phyloP scores from a whole-genome alignment of 2,329 filamentous ascomycete genomes.

The Alternaria ethzedia region DNA sequence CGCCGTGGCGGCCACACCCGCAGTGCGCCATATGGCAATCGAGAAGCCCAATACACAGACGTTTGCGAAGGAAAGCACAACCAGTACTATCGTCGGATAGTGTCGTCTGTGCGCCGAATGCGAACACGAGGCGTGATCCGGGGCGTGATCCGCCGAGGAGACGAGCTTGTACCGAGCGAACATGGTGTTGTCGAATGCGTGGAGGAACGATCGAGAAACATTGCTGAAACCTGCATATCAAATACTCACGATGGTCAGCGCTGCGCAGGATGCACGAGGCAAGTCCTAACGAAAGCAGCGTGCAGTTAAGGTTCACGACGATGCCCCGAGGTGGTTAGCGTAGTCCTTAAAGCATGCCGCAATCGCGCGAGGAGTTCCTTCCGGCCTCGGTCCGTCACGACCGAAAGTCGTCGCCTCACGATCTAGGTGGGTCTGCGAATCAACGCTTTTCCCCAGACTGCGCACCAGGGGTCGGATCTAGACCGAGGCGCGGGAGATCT shows the following conservation, averaged over 20 bases:
- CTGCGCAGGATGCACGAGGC: neutral
- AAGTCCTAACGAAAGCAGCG: neutral
- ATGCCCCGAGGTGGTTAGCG: neutral
- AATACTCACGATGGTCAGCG: neutral
- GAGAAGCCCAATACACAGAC: slow-evolving; percentile 1
- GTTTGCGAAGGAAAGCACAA: neutral
- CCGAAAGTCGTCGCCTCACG: neutral
- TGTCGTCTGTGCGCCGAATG: neutral
- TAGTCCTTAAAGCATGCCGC: neutral
- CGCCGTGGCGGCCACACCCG: neutral
- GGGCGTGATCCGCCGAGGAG: neutral
- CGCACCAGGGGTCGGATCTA: neutral
- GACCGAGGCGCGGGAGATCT: neutral
- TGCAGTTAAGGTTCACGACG: neutral
- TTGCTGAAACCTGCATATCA: neutral
- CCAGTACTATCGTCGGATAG: neutral
- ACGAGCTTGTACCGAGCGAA: slow-evolving; percentile 3
- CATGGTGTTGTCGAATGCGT: neutral
- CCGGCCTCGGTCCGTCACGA: neutral
- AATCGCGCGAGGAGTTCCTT: neutral
- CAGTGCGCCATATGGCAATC: slow-evolving; percentile 1
- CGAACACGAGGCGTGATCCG: neutral
- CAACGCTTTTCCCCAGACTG: neutral
- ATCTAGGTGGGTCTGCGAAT: neutral
- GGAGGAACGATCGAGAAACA: neutral